Evolutionary conservation across 73 alveolate species (phyloP), one percentile per base, ranked within the genome.

Genomic region (Urostyla sp.): DNA sequence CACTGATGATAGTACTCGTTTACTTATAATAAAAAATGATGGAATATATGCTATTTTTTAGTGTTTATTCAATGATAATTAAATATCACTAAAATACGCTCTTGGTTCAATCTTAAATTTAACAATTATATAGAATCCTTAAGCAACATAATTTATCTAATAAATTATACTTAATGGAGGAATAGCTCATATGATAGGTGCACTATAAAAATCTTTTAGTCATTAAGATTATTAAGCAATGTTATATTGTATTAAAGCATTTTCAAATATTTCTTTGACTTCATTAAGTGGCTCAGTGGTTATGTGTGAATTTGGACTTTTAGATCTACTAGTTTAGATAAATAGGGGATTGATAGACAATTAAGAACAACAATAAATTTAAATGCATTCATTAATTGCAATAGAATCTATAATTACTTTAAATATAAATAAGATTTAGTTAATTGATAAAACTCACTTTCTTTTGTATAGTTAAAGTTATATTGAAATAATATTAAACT

Each of bases 151-250:
- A 37, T 46, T 69, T 4, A 69, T 49, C 16, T 23, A 46, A 23
- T 28, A 48, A 44, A 45, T 69, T 26, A 59, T 30, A 4, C 27
- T 15, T 46, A 69, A 69, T 69, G 83, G 83, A 6, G 83, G 83
- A 2, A 69, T 69, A 0, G 83, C 83, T 27, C 83, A 69, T 69
- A 28, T 69, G 38, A 69, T 69, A 8, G 83, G 72, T 26, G 83
- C 83, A 1, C 31, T 69, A 24, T 27, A 69, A 69, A 69, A 69
- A 69, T 44, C 83, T 5, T 30, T 31, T 10, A 54, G 72, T 30
- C 16, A 46, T 10, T 52, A 34, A 6, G 67, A 69, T 27, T 48
- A 69, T 31, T 24, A 69, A 49, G 40, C 83, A 6, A 69, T 69
- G 83, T 31, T 69, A 24, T 69, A 69, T 69, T 67, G 72, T 6